A percentile compares a stretch with the other conserved stretches of the same genome.
Evolutionary conservation across 2,329 filamentous ascomycete genomes (phyloP).

Genomic region (Spiromastix sp.): DNA sequence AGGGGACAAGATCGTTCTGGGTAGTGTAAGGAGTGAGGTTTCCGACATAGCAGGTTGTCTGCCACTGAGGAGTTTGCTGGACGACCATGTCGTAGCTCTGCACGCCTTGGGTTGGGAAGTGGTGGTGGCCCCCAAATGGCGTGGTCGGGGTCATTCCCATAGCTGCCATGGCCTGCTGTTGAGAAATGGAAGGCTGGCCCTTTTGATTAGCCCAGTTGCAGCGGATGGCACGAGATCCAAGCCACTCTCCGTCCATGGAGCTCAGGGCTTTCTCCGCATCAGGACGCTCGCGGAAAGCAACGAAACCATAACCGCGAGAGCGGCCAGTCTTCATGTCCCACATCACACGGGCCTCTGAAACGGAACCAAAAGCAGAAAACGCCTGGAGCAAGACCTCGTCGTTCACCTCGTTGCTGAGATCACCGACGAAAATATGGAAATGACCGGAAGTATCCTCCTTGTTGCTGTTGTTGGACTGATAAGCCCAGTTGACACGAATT

Average conservation of each 20-base stretch:
- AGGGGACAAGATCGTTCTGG: slow-evolving; percentile 88
- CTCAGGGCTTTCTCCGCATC: slow-evolving; percentile 94
- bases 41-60: slow-evolving; percentile 96
- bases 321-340: slow-evolving; percentile 99
- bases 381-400: slow-evolving; percentile 89
- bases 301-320: slow-evolving; percentile 94
- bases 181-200: slow-evolving; percentile 96
- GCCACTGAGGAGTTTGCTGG: slow-evolving; percentile 90
- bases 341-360: slow-evolving; percentile 98
- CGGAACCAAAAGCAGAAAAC: slow-evolving; percentile 88
- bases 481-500: slow-evolving; percentile 99
- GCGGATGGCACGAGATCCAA: slow-evolving; percentile 92
- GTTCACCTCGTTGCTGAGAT: slow-evolving; percentile 96
- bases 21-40: slow-evolving; percentile 97
- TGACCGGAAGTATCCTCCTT: slow-evolving; percentile 98
- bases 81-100: slow-evolving; percentile 98
- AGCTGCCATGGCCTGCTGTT: slow-evolving; percentile 91
- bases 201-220: slow-evolving; percentile 99
- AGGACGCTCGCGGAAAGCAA: slow-evolving; percentile 85
- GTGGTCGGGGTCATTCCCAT: slow-evolving; percentile 98
- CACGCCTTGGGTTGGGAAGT: slow-evolving; percentile 93
- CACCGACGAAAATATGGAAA: slow-evolving; percentile 98
- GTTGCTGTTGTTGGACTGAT: slow-evolving; percentile 85
- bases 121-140: slow-evolving; percentile 85
- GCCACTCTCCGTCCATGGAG: slow-evolving; percentile 98